Evolutionary conservation across 169 alveolate species (phyloP).

Genomic region (Eimeria maxima): DNA sequence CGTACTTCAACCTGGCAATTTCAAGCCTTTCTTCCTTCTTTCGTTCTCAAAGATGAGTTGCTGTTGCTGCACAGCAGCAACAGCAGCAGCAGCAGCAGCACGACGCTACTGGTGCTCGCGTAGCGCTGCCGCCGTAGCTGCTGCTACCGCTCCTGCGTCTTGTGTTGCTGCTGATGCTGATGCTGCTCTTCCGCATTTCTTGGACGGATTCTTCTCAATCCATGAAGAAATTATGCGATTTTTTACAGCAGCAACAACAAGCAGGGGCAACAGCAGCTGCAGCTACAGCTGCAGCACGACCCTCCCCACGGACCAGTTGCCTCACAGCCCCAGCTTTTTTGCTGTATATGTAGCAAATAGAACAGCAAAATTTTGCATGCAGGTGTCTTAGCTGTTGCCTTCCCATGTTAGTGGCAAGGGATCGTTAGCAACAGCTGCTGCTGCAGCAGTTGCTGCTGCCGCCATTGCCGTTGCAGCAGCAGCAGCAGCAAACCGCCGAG

Average conservation of each 20-base stretch:
- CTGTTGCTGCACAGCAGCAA: slow-evolving; percentile 3
- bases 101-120: slow-evolving; percentile 78
- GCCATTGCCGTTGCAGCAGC: neutral
- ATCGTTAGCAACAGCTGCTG: neutral
- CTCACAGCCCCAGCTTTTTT: neutral
- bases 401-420: neutral
- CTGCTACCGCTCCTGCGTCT: slow-evolving; percentile 55
- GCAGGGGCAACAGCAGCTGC: slow-evolving; percentile 13
- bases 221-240: neutral
- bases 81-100: slow-evolving; percentile 76
- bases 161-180: slow-evolving; percentile 1
- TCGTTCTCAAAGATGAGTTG: slow-evolving; percentile 15
- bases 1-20: slow-evolving; percentile 36
- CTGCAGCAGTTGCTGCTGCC: neutral
- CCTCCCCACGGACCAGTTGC: slow-evolving; percentile 2
- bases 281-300: slow-evolving; percentile 28
- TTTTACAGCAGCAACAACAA: neutral
- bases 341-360: neutral
- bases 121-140: slow-evolving; percentile 70
- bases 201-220: neutral
- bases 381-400: neutral
- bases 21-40: slow-evolving; percentile 48
- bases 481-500: slow-evolving; percentile 19
- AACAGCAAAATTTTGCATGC: neutral
- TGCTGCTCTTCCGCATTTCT: neutral